phyloP scores from a whole-genome alignment of 1,284 basidiomycete genomes.

The Tilletia indica region DNA sequence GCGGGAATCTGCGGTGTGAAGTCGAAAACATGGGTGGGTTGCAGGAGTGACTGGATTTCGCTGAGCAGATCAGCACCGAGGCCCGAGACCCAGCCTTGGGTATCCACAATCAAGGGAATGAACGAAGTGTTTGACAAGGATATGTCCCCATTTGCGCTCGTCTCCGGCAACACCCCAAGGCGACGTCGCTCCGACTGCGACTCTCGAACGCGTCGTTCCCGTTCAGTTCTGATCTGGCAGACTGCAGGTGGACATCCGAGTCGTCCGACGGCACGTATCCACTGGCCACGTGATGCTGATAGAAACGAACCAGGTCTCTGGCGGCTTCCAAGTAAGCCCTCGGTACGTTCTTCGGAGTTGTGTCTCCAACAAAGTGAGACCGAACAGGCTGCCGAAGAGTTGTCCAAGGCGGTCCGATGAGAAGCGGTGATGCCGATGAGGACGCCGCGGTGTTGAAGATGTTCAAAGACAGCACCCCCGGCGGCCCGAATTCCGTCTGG shows the following conservation, averaged over 20 bases:
- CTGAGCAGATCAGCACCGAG: constrained; percentile 77
- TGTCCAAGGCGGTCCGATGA: constrained; percentile 45
- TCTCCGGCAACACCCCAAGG: not conserved
- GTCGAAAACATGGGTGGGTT: constrained; percentile 69
- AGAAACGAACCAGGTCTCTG: constrained; percentile 64
- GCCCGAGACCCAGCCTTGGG: constrained; percentile 95
- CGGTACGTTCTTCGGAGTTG: constrained; percentile 76
- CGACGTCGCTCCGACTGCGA: constrained; percentile 10
- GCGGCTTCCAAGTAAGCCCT: constrained; percentile 75
- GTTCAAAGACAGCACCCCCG: constrained; percentile 78
- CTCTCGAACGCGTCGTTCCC: not conserved
- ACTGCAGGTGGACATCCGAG: too few species aligned
- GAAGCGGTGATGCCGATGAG: constrained; percentile 17
- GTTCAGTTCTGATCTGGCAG: constrained; percentile 19
- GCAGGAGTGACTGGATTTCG: constrained; percentile 68
- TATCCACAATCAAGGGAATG: constrained; percentile 82
- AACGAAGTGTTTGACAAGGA: not conserved
- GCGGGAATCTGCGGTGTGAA: constrained; percentile 47
- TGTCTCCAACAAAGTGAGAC: constrained; percentile 80
- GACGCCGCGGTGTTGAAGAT: constrained; percentile 59
- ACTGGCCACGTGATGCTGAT: too few species aligned
- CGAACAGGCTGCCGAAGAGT: constrained; percentile 65
- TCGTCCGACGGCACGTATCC: not conserved
- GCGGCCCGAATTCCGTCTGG: constrained; percentile 88
- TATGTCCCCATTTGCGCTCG: not conserved